Conservation (phyloP, 768 basidiomycete genomes). For the Leccinellum albellum region DNA sequence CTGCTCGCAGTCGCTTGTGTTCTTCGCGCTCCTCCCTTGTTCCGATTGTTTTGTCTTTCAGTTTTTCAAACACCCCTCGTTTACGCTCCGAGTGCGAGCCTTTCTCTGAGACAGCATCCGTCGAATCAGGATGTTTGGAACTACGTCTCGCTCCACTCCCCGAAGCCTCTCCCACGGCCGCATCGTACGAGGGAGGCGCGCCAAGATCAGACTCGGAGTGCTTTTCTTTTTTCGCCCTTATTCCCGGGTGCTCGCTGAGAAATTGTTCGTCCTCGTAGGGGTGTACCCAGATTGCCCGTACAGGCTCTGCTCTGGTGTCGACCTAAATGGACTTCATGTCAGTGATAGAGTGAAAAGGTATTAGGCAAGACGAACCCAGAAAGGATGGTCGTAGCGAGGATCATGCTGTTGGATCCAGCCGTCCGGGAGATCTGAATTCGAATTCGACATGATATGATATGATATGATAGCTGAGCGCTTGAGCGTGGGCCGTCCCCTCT, state of each 20-base stretch:
- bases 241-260: slow-evolving; percentile 51
- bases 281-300: slow-evolving; percentile 69
- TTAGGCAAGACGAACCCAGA: slow-evolving; percentile 40
- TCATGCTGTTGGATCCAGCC: slow-evolving; percentile 58
- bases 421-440: slow-evolving; percentile 42
- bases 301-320: slow-evolving; percentile 58
- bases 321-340: slow-evolving; percentile 40
- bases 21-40: slow-evolving; percentile 63
- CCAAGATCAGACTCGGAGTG: background rate
- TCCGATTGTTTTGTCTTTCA: slow-evolving; percentile 62
- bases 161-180: slow-evolving; percentile 28
- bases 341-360: background rate
- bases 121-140: background rate
- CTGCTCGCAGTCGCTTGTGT: slow-evolving; percentile 31
- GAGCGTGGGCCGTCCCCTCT: background rate
- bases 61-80: slow-evolving; percentile 52
- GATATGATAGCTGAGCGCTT: background rate
- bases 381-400: slow-evolving; percentile 37
- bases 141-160: slow-evolving; percentile 9
- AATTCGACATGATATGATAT: slow-evolving; percentile 20
- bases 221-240: slow-evolving; percentile 34
- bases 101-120: background rate
- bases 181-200: slow-evolving; percentile 29
- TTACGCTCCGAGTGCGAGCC: slow-evolving; percentile 29
- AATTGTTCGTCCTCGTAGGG: slow-evolving; percentile 68